These are phyloP conservation scores for Colletotrichum lupini DNA, from an alignment of 2,329 filamentous ascomycete genomes.

Conservation along the genomic window DNA sequence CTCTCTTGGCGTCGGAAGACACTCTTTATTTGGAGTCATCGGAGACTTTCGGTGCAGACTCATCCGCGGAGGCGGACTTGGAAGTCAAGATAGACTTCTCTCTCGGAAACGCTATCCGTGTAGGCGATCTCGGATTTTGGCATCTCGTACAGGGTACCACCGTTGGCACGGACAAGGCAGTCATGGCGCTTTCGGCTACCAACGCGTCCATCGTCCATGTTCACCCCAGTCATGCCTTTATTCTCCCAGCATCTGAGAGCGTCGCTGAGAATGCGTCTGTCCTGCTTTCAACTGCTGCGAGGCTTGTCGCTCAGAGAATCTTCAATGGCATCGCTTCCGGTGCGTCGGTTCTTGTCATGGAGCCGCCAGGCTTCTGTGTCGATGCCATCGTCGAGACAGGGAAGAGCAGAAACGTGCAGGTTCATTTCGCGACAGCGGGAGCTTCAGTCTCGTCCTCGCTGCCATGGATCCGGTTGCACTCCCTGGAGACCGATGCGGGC, in stretches of 20 bases:
- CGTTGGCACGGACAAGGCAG: neutral
- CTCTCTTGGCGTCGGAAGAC: neutral
- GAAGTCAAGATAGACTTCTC: neutral
- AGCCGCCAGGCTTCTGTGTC: neutral
- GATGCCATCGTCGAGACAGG: neutral
- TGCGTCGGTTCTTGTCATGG: neutral
- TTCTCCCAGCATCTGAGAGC: neutral
- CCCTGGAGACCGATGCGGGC: neutral
- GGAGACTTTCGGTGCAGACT: neutral
- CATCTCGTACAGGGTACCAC: neutral
- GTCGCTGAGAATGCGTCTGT: neutral
- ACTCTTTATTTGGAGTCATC: neutral
- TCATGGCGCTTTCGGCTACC: neutral
- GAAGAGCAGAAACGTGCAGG: neutral
- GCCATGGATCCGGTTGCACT: neutral
- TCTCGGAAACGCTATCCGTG: neutral
- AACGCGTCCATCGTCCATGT: constrained; percentile 12
- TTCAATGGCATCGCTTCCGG: neutral
- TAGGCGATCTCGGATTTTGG: neutral
- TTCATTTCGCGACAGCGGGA: neutral
- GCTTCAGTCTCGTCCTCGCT: neutral
- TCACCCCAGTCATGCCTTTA: neutral
- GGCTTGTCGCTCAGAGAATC: neutral
- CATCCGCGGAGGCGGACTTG: neutral
- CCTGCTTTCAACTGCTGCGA: neutral